These are phyloP conservation scores for Plasmodium falciparum DNA, from an alignment of 169 alveolate species.

Conservation along the genomic window DNA sequence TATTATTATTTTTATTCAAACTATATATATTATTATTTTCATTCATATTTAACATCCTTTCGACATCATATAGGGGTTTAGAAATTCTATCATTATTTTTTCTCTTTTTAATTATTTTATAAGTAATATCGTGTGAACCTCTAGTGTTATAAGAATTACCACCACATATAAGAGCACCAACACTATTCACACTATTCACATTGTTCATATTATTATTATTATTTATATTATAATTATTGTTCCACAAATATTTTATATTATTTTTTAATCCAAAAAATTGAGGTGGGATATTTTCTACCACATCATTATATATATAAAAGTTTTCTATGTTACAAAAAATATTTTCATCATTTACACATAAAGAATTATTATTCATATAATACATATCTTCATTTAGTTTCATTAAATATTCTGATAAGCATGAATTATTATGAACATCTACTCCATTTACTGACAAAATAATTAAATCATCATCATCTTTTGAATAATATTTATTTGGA, in stretches of 20 bases:
- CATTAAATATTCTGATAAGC: conserved; percentile 56
- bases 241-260: conserved; percentile 58
- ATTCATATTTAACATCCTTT: too few relatives aligned
- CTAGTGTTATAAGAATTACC: neutral
- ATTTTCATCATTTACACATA: conserved; percentile 47
- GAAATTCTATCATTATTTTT: conserved; percentile 19
- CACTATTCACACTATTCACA: neutral
- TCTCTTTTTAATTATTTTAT: conserved; percentile 50
- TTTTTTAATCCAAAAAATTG: conserved; percentile 19
- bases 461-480: conserved; percentile 44
- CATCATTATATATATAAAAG: conserved; percentile 74
- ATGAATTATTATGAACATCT: conserved; percentile 70
- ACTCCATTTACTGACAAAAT: conserved; percentile 63
- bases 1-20: too few relatives aligned
- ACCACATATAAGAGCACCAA: neutral
- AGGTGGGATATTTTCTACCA: conserved; percentile 27
- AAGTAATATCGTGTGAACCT: conserved; percentile 29
- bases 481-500: conserved; percentile 27
- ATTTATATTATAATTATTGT: conserved; percentile 6
- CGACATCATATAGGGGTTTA: conserved; percentile 4
- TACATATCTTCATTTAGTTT: conserved; percentile 46
- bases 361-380: conserved; percentile 50
- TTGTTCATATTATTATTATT: neutral
- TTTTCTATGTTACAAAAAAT: conserved; percentile 58
- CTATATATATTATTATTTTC: too few relatives aligned